Evolutionary conservation across 345 rosid species (phyloP).

Genomic region (Eucalyptus victrix): DNA sequence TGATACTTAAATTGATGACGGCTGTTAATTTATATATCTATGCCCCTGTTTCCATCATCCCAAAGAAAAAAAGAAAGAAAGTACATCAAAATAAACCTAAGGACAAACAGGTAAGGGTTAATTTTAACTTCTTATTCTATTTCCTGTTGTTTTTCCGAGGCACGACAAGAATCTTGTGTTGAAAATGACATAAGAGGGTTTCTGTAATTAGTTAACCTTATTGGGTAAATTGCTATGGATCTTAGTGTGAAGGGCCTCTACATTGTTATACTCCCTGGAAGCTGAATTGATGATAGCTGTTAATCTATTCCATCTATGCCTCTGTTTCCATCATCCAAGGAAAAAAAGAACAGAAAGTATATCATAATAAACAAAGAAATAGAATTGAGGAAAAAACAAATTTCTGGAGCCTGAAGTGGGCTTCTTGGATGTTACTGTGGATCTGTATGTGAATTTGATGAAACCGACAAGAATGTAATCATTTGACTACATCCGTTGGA

Average conservation of each 20-base stretch:
- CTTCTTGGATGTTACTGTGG: neutral
- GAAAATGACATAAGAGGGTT: neutral
- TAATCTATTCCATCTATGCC: neutral
- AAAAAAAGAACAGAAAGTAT: neutral
- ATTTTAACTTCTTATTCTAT: neutral
- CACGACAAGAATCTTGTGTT: neutral
- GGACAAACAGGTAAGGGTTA: slow-evolving; percentile 44
- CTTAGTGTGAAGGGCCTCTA: neutral
- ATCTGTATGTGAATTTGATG: neutral
- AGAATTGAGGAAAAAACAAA: neutral
- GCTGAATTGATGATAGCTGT: neutral
- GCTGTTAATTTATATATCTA: neutral
- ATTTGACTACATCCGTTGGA: neutral
- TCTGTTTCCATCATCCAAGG: neutral
- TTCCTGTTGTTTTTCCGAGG: neutral
- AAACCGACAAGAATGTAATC: neutral
- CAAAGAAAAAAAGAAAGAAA: neutral
- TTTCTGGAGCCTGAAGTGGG: neutral
- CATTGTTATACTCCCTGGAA: neutral
- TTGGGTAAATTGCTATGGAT: neutral
- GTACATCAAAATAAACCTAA: neutral
- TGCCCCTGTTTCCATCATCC: neutral
- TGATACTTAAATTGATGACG: neutral
- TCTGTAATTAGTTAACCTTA: neutral
- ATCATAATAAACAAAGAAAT: neutral